A percentile compares a stretch with the other conserved stretches of the same genome.
These are phyloP conservation scores for Ceratocystis colombiana DNA, from an alignment of 2,329 filamentous ascomycete genomes.

Conservation along the genomic window DNA sequence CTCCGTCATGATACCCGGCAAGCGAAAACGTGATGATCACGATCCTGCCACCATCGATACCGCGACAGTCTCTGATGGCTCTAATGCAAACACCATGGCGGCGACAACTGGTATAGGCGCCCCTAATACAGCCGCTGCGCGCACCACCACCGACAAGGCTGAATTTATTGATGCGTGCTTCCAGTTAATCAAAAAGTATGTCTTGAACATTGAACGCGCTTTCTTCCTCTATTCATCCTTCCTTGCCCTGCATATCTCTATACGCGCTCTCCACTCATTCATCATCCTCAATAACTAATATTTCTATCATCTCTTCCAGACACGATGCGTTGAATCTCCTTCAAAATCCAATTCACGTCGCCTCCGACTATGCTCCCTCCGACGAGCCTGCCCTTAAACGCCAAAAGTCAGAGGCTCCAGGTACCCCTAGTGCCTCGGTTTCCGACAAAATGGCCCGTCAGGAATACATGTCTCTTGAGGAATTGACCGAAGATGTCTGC, in stretches of 20 bases:
- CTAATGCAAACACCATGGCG: constrained; percentile 32
- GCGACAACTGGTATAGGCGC: constrained; percentile 29
- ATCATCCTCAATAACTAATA: neutral
- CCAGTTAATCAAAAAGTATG: constrained; percentile 35
- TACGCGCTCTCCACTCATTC: neutral
- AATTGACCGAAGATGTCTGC: constrained; percentile 51
- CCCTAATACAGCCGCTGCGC: constrained; percentile 6
- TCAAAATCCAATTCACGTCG: constrained; percentile 40
- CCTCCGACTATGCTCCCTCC: constrained; percentile 44
- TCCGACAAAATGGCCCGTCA: constrained; percentile 44
- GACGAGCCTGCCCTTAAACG: constrained; percentile 50
- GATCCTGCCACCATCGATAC: neutral
- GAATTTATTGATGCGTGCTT: constrained; percentile 35
- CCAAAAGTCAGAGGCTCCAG: constrained; percentile 44
- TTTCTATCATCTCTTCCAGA: constrained; percentile 33
- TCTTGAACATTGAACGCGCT: neutral
- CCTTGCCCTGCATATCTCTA: neutral
- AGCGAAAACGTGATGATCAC: constrained; percentile 50
- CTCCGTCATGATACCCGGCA: constrained; percentile 34
- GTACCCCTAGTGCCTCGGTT: constrained; percentile 37
- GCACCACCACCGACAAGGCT: constrained; percentile 28
- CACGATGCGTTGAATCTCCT: constrained; percentile 35
- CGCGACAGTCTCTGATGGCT: neutral
- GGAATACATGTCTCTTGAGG: constrained; percentile 51
- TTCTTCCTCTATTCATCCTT: constrained; percentile 2